Base-by-base conservation (phyloP, 306 rosid genomes). In the Vicia faba region DNA sequence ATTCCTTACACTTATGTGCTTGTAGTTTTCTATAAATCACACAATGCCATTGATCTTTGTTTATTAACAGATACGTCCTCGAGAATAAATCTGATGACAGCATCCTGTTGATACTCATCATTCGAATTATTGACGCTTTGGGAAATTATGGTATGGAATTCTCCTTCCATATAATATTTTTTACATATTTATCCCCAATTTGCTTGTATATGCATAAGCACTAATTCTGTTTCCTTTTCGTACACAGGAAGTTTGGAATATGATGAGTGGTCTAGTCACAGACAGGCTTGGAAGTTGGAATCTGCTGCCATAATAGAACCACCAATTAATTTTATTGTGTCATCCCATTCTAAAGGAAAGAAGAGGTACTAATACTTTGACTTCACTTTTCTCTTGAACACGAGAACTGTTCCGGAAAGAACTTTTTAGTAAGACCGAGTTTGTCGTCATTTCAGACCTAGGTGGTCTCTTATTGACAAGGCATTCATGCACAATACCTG, bases 391-490 rank as follows among this genome's bases (percentile, higher is more conserved):
- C 51, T 58, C 68, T 73, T 66, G 16, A 56, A 74, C n/a, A 16
- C 64, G 8, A 64, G 68, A 73, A 68, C 60, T 53, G 16, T 50
- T 41, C 56, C 56, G 61, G 62, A 19, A 49, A 39, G 62, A 25
- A 59, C 33, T 31, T 61, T 36, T 69, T 46, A 14, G 33, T 70
- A 11, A 54, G 64, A 62, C 54, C 50, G 65, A 78, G 58, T 16
- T 50, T 56, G 56, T 63, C 18, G 46, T 66, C 68, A 11, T 67
- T 73, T 61, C 84, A 95, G 99, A 79, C 99, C 99, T 4, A 87
- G 99, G 83, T 95, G 99, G 99, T 88, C 99, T 40, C 97, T 95
- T 78, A 95, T 95, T 19, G 99, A 95, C 81, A 95, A 95, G 81
- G 95, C 99, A 73, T 90, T 83, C 74, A 86, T 95, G 99, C 97